These are phyloP conservation scores for Suillus sp. DNA, from an alignment of 768 basidiomycete genomes.

Conservation along the genomic window DNA sequence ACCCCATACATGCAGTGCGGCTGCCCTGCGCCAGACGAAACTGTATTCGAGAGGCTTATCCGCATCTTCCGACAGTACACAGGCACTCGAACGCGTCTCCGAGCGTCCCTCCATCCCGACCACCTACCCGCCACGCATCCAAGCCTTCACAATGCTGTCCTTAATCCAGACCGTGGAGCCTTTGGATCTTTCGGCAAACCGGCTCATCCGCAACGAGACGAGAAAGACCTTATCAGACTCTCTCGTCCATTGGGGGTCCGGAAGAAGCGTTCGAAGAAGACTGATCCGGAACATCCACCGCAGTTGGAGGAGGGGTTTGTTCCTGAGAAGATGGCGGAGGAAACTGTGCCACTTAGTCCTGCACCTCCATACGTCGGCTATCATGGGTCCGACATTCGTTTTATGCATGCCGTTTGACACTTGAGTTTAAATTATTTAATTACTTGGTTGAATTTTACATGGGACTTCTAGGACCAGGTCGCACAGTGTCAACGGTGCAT, in stretches of 20 bases:
- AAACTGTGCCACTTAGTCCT: neutral
- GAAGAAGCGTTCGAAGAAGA: constrained; percentile 5
- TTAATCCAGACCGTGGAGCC: constrained; percentile 34
- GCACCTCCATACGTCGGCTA: neutral
- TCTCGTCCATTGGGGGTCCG: neutral
- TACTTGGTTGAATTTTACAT: neutral
- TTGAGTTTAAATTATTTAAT: neutral
- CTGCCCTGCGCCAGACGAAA: constrained; percentile 51
- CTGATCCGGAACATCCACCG: neutral
- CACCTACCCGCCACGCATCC: constrained; percentile 55
- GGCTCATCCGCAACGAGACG: constrained; percentile 1
- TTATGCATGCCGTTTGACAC: neutral
- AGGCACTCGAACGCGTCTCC: constrained; percentile 30
- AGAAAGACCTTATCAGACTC: neutral
- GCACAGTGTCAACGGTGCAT: no score
- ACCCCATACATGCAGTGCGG: constrained; percentile 61
- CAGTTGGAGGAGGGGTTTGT: constrained; percentile 7
- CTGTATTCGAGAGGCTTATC: constrained; percentile 44
- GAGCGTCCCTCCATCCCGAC: constrained; percentile 36
- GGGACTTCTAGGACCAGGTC: no score
- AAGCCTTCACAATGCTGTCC: constrained; percentile 53
- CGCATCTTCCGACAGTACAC: constrained; percentile 33
- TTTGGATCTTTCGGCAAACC: constrained; percentile 21
- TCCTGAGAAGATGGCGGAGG: neutral
- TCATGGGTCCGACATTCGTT: neutral